Evolutionary conservation across 148 eudicot genomes (phyloP), one percentile per base, ranked within the genome.

Genomic region (Simmondsia chinensis): DNA sequence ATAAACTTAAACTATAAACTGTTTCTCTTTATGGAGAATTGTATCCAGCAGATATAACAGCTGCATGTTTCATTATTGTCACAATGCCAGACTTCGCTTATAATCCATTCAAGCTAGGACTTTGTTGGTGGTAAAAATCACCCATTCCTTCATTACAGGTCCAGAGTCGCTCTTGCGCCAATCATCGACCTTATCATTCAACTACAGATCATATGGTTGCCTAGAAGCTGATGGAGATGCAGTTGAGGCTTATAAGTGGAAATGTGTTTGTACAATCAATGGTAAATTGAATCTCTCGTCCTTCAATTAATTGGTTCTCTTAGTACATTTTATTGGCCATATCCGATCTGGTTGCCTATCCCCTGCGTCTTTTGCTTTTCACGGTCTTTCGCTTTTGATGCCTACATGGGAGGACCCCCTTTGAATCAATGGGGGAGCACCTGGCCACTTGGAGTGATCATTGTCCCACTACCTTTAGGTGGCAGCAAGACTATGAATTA

Each of bases 221-320:
- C 43, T 66, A 44, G 86, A 72, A 52, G 71, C 66, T 58, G 91
- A 85, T 34, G 70, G 69, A 6, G 95, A 84, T 78, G 97, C 64
- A 18, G 47, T 91, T 56, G 95, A 85, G 54, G 82, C 74, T 54
- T 88, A 85, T 60, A 76, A 74, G 27, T 91, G 97, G 97, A 85
- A 65, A 68, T 91, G 95, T 46, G 83, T 79, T 32, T 76, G 94
- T 53, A 74, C 86, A 20, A 40, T 76, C 33, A 76, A 70, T 69
- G 97, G 97, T 91, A 70, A 32, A 1, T 32, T 19, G 8, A 16
- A 20, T 4, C 14, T 19, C 29, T 43, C 18, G 9, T 25, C 20
- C 2, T 22, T 7, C 1, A 12, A 16, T 25, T 19, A 42, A 10
- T 48, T 15, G 9, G 18, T 14, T n/a, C 7, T 9, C 28, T 6